Base-by-base conservation (phyloP, 2,329 filamentous ascomycete genomes). In the Microdochium trichocladiopsis region DNA sequence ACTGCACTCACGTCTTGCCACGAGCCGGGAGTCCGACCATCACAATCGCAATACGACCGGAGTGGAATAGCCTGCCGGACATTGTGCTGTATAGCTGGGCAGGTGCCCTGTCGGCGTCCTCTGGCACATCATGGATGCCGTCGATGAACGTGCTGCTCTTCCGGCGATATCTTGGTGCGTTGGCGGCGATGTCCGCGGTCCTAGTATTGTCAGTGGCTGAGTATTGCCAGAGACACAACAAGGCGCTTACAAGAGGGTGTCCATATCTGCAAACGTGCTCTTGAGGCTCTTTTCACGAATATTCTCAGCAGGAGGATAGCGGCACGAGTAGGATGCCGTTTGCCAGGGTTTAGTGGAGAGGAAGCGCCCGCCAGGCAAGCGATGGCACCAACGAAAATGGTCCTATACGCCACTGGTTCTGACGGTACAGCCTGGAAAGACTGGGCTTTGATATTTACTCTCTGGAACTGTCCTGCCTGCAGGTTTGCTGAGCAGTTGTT, bases 11-110 rank as follows among this genome's bases (percentile, higher is more conserved):
- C 80, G 94, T 99, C 73, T 99, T 99, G 55, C 94, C 94, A 63
- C 94, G 86, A 37, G 94, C 94, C 43, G 94, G 94, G 25, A 96
- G 82, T 23, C 94, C 94, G 59, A 97, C 94, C 67, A 96, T 96
- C 58, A 94, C 93, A 62, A 99, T 97, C 48, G 93, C 93, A 66
- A 99, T 99, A 53, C 93, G 85, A 48, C 94, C 94, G 22, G 94
- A 96, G 70, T 99, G 94, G 68, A 99, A 99, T 25, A 99, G 83
- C 43, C 94, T 84, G 49, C 94, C 94, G 48, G 93, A 97, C 80
- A 97, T 95, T 51, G 94, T 99, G 69, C 91, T 96, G 75, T 99
- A 99, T 47, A 99, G 80, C 73, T 99, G 94, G 60, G 94, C 94
- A 25, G 94, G 94, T 4, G 94, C 94, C 81, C 95, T 83, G 61